These are phyloP conservation scores for Epithemia pelagica DNA, from an alignment of 108 stramenopile species.

Conservation along the genomic window DNA sequence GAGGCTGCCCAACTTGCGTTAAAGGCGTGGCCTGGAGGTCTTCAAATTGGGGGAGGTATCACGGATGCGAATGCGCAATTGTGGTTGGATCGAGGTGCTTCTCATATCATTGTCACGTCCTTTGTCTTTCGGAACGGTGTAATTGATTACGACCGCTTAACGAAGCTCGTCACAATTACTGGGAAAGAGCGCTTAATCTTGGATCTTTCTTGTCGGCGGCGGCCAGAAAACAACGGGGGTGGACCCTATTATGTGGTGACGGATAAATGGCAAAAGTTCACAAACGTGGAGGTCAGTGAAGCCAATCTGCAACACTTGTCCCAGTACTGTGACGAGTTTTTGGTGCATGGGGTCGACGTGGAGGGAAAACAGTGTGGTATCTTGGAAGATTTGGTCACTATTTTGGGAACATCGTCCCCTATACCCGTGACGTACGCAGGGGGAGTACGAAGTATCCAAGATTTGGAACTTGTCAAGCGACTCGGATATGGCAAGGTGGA, in stretches of 20 bases:
- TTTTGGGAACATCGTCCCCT: slow-evolving; percentile 82
- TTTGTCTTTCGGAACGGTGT: slow-evolving; percentile 80
- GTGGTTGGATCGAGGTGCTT: slow-evolving; percentile 90
- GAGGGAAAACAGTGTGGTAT: slow-evolving; percentile 96
- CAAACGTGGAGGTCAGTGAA: slow-evolving; percentile 57
- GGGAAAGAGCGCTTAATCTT: slow-evolving; percentile 91
- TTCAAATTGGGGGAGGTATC: slow-evolving; percentile 96
- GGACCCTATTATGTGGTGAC: slow-evolving; percentile 90
- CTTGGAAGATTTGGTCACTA: slow-evolving; percentile 82
- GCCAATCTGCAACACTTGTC: slow-evolving; percentile 66
- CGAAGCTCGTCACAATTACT: slow-evolving; percentile 47
- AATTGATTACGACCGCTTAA: slow-evolving; percentile 74
- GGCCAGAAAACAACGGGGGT: slow-evolving; percentile 15
- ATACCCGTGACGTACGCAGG: slow-evolving; percentile 97
- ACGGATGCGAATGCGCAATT: slow-evolving; percentile 69
- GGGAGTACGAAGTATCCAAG: slow-evolving; percentile 82
- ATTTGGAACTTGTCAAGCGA: slow-evolving; percentile 81
- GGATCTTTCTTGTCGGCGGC: slow-evolving; percentile 87
- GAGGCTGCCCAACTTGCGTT: slow-evolving; percentile 83
- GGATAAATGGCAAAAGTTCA: slow-evolving; percentile 94
- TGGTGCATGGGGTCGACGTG: slow-evolving; percentile 98
- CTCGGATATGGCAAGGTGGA: slow-evolving; percentile 91
- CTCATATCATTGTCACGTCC: slow-evolving; percentile 97
- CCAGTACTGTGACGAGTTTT: slow-evolving; percentile 88
- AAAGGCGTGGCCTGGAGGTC: slow-evolving; percentile 74